A percentile compares a stretch with the other conserved stretches of the same genome.
These are phyloP conservation scores for Phaeosphaeriaceae sp. DNA, from an alignment of 2,329 filamentous ascomycete species.

Conservation along the genomic window DNA sequence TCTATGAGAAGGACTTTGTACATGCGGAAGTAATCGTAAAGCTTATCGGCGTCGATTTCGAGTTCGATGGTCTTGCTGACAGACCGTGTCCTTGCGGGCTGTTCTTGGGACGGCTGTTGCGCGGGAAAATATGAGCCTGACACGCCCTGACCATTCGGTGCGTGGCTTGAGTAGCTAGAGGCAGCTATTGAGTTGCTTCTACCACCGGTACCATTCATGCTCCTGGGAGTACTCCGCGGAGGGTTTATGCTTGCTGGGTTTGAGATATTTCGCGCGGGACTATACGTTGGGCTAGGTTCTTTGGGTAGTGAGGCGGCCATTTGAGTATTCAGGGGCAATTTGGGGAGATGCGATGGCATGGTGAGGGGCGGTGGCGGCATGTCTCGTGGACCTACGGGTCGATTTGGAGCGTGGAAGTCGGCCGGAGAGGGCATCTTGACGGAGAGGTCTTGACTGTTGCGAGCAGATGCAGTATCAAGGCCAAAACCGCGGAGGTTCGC, in stretches of 20 bases:
- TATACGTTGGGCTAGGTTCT: slow-evolving; percentile 77
- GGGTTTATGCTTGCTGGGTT: slow-evolving; percentile 70
- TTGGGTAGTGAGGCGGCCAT: slow-evolving; percentile 69
- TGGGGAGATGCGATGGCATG: slow-evolving; percentile 59
- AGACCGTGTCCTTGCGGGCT: slow-evolving; percentile 44
- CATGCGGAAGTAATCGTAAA: slow-evolving; percentile 73
- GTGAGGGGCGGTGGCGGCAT: slow-evolving; percentile 62
- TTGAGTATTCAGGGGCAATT: slow-evolving; percentile 59
- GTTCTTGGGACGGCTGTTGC: slow-evolving; percentile 22
- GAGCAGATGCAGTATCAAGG: slow-evolving; percentile 28
- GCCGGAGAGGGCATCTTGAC: slow-evolving; percentile 52
- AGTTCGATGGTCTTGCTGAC: slow-evolving; percentile 62
- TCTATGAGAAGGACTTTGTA: slow-evolving; percentile 83
- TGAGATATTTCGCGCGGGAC: slow-evolving; percentile 74
- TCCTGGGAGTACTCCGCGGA: slow-evolving; percentile 69
- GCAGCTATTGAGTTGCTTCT: slow-evolving; percentile 62
- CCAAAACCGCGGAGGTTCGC: slow-evolving; percentile 42
- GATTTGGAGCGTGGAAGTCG: slow-evolving; percentile 42
- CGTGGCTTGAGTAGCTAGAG: slow-evolving; percentile 46
- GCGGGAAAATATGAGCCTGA: slow-evolving; percentile 53
- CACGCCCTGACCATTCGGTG: slow-evolving; percentile 45
- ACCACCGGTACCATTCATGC: slow-evolving; percentile 62
- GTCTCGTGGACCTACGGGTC: slow-evolving; percentile 58
- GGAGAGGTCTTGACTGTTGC: slow-evolving; percentile 38
- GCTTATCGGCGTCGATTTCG: slow-evolving; percentile 71